These are phyloP conservation scores for Tardiomyces depauwii DNA, from an alignment of 1,139 yeast species.

Conservation along the genomic window DNA sequence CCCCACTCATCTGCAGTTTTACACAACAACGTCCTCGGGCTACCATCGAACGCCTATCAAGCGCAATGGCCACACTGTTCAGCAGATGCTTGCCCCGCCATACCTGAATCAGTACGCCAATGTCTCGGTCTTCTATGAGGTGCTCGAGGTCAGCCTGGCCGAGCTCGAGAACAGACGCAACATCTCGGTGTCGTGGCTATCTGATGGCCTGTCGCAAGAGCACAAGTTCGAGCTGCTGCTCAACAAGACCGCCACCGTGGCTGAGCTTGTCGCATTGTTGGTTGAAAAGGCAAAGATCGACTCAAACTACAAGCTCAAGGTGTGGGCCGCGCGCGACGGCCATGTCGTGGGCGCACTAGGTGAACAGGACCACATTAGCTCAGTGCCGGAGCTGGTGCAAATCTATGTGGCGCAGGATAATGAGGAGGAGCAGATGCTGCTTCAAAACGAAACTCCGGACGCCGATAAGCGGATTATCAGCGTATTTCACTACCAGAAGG, in stretches of 20 bases:
- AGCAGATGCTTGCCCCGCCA: background rate
- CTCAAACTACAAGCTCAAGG: constrained; percentile 28
- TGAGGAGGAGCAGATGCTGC: constrained; percentile 18
- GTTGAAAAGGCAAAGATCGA: constrained; percentile 44
- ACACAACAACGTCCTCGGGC: background rate
- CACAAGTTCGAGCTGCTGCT: constrained; percentile 62
- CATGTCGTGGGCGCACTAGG: constrained; percentile 15
- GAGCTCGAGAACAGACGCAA: constrained; percentile 68
- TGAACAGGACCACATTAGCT: constrained; percentile 14
- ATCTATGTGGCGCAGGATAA: constrained; percentile 25
- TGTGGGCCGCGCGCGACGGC: constrained; percentile 40
- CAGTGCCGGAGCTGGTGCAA: constrained; percentile 15
- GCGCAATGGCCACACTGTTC: background rate
- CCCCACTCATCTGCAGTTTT: constrained; percentile 51
- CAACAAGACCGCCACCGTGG: constrained; percentile 47
- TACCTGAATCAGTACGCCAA: background rate
- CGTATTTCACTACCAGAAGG: constrained; percentile 70
- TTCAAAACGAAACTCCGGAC: background rate
- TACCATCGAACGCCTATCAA: background rate
- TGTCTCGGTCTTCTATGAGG: constrained; percentile 43
- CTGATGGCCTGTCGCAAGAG: constrained; percentile 30
- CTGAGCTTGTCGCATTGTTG: constrained; percentile 46
- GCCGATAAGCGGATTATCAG: constrained; percentile 25
- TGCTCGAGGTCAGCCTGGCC: constrained; percentile 56
- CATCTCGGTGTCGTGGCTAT: constrained; percentile 31